Evolutionary conservation across 345 rosid genomes (phyloP), one percentile per base, ranked within the genome.

Genomic region (Erodium maritimum): DNA sequence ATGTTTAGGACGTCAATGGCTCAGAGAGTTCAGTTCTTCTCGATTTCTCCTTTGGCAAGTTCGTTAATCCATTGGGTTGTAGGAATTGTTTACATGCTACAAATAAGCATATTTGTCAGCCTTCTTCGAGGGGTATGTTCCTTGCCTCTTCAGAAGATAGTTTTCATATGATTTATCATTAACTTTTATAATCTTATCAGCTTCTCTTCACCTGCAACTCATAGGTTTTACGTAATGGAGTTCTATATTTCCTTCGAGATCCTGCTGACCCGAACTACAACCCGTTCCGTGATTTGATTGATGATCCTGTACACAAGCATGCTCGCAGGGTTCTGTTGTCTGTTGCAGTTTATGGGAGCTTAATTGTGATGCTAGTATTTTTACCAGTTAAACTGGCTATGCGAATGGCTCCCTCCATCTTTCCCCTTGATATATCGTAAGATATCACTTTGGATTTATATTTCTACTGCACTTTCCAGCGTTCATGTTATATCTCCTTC

Each of bases 241-340:
- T 90, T 63, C 67, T 94, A 54, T 90, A 87, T 72, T 94, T 94
- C 63, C 89, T 94, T 56, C 82, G 97, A 62, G 96, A 90, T 74
- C 97, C 97, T n/a, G 96, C 97, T 54, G 99, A 94, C 82, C 97
- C 99, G 37, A 90, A 94, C 74, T 94, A 94, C 74, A 94, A 94
- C 60, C 97, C 99, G 17, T 93, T 89, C 70, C 95, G 99, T 23
- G 96, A 94, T 85, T 74, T 94, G 67, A 94, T 94, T 62, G 99
- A 94, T 74, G 99, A 94, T 80, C 90, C 96, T 54, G 95, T 85
- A 55, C 96, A 85, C 82, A 94, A 94, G 74, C 91, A 90, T 82
- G 97, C 93, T 59, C 90, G 96, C 60, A 85, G 95, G 64, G 93
- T 90, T 69, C 65, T 94, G 77, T 73, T 94, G 77, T 87, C 96